Conservation (phyloP, 768 basidiomycete genomes). For the Hirschioporus abietinus region DNA sequence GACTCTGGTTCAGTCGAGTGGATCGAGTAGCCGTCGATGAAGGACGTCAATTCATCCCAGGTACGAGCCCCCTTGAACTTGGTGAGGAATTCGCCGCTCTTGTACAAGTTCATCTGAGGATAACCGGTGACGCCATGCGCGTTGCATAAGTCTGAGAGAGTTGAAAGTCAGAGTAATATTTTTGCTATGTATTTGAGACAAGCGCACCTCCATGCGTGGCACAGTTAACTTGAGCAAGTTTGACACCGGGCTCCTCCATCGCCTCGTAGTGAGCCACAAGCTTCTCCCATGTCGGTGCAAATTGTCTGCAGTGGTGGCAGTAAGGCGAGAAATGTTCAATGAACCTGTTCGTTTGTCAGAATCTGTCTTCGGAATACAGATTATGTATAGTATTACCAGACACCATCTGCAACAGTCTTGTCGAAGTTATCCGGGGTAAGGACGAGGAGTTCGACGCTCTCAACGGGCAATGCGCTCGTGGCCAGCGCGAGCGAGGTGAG, state of each 20-base stretch:
- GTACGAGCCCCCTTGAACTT: constrained; percentile 51
- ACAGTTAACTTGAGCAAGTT: constrained; percentile 80
- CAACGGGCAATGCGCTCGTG: constrained; percentile 30
- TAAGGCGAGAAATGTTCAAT: constrained; percentile 87
- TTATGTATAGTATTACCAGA: too few relatives aligned
- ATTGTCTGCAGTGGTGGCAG: constrained; percentile 73
- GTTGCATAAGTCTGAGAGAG: constrained; percentile 65
- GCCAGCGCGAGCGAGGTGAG: constrained; percentile 26
- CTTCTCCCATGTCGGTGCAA: constrained; percentile 79
- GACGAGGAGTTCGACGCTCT: constrained; percentile 18
- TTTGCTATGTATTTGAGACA: too few relatives aligned
- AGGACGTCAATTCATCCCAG: constrained; percentile 48
- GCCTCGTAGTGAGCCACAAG: constrained; percentile 49
- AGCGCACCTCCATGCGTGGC: constrained; percentile 67
- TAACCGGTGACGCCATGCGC: constrained; percentile 66
- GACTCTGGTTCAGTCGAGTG: constrained; percentile 15
- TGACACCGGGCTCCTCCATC: constrained; percentile 44
- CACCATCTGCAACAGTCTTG: constrained; percentile 44
- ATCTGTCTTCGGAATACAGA: too few relatives aligned
- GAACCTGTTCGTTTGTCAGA: constrained; percentile 39
- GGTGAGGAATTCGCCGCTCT: constrained; percentile 56
- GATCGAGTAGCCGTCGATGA: constrained; percentile 42
- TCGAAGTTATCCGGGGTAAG: constrained; percentile 62
- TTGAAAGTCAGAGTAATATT: background rate
- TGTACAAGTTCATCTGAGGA: constrained; percentile 71